These are phyloP conservation scores for Rhazya stricta DNA, from an alignment of 257 asterid genomes.

Conservation along the genomic window DNA sequence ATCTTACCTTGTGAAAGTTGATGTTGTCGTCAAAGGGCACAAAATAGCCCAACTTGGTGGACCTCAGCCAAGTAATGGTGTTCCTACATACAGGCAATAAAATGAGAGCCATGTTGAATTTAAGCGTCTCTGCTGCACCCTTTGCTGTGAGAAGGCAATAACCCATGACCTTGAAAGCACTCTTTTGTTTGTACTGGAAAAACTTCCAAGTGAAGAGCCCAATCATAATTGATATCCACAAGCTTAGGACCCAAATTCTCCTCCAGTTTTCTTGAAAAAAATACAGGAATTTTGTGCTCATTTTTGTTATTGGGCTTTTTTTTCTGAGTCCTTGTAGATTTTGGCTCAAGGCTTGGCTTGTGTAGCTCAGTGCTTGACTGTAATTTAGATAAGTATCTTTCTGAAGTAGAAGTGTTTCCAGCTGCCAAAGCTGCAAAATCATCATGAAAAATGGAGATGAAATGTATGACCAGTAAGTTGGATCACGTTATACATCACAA, in stretches of 20 bases:
- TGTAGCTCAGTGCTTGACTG: conserved; percentile 95
- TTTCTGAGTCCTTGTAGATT: conserved; percentile 76
- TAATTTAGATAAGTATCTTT: conserved; percentile 93
- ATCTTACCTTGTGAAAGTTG: conserved; percentile 84
- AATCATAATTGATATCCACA: conserved; percentile 69
- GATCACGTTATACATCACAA: conserved; percentile 27
- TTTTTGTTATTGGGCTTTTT: conserved; percentile 45
- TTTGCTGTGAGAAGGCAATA: conserved; percentile 90
- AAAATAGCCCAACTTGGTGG: conserved; percentile 53
- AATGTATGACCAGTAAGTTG: conserved; percentile 27
- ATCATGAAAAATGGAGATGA: conserved; percentile 26
- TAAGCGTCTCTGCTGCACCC: conserved; percentile 93
- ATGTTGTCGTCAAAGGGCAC: conserved; percentile 95
- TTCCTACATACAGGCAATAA: conserved; percentile 94
- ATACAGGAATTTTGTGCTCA: conserved; percentile 48
- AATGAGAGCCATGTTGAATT: conserved; percentile 87
- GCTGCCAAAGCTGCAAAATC: conserved; percentile 94
- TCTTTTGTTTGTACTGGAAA: conserved; percentile 56
- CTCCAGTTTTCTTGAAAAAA: conserved; percentile 75
- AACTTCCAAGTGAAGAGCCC: conserved; percentile 91
- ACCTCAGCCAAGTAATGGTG: conserved; percentile 87
- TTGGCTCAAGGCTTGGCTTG: conserved; percentile 97
- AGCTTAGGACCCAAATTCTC: conserved; percentile 70
- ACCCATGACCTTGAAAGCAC: conserved; percentile 75
- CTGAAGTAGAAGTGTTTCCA: conserved; percentile 90